Evolutionary conservation across 371 early-diverging fungal genomes (phyloP), one percentile per base, ranked within the genome.

Genomic region (Paraphysoderma sedebokerense): DNA sequence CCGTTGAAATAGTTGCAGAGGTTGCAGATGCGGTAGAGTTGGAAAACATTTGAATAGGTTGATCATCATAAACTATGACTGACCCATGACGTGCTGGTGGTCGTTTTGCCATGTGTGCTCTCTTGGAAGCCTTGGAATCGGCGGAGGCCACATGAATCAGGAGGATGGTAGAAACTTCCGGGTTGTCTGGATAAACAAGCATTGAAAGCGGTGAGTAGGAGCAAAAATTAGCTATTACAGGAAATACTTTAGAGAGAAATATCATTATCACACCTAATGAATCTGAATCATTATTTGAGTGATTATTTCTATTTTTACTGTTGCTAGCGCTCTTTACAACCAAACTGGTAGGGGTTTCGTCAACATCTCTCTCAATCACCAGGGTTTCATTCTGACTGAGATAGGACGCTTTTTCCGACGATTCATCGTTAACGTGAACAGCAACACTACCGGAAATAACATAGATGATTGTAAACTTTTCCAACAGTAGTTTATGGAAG

Each of bases 41-140:
- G 9, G 56, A 55, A 13, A 56, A 42, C 8, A 59, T 58, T 54
- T 55, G 51, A 47, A 48, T 24, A 47, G 74, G 60, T 51, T 62
- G 71, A 36, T 77, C 78, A 45, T 77, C 76, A 38, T 73, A 76
- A 6, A 75, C 65, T 17, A 79, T 76, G 28, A 79, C 61, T 15
- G 78, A 76, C 3, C 74, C 71, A 23, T 59, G 60, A 13, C 77
- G 67, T 38, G 66, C 61, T 12, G 66, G 69, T 15, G 56, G 53
- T 7, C 60, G 55, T 17, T 59, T 57, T 19, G 48, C 46, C 23
- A 61, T 59, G 17, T 57, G 56, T 4, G 44, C 51, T 59, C 52
- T 31, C 51, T 53, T n/a, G 32, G 19, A 22, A 46, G 46, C 31
- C 28, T 51, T 44, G 24, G 55, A 13, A 57, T 54, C 39, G 51